Conservation (phyloP, 306 rosid genomes). For the Senna tora region DNA sequence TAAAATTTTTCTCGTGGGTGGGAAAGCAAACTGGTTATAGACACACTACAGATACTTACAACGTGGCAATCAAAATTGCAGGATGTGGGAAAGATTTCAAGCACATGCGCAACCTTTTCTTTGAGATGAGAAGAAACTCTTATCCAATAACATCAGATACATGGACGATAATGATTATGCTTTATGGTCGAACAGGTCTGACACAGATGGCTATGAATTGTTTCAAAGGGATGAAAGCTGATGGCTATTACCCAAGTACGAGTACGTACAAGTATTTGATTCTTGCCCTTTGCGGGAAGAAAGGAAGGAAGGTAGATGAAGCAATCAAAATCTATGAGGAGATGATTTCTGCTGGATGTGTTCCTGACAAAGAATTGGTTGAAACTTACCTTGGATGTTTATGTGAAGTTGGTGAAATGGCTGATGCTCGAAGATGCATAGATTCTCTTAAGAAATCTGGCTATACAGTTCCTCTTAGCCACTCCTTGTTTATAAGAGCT, state of each 20-base stretch:
- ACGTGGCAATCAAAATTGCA: constrained; percentile 83
- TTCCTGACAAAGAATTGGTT: constrained; percentile 77
- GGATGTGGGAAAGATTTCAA: constrained; percentile 86
- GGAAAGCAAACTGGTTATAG: constrained; percentile 62
- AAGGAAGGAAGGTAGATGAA: constrained; percentile 81
- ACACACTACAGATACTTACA: constrained; percentile 77
- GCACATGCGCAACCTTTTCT: constrained; percentile 84
- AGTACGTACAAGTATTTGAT: constrained; percentile 85
- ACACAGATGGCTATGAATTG: constrained; percentile 72
- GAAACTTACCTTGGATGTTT: constrained; percentile 73
- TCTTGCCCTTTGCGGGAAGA: constrained; percentile 65
- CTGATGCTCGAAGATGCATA: constrained; percentile 64
- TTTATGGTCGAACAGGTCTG: constrained; percentile 83
- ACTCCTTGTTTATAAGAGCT: constrained; percentile 69
- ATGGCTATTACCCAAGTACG: constrained; percentile 56
- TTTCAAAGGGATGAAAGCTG: constrained; percentile 73
- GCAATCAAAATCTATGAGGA: constrained; percentile 60
- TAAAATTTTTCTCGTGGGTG: constrained; percentile 80
- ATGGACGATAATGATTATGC: constrained; percentile 94
- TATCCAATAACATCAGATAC: constrained; percentile 68
- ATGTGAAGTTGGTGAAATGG: constrained; percentile 67
- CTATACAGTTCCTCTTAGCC: constrained; percentile 55
- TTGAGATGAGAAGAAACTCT: constrained; percentile 79
- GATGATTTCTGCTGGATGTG: constrained; percentile 59
- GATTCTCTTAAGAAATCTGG: constrained; percentile 63